These are phyloP conservation scores for Apiospora malaysiana DNA, from an alignment of 2,329 filamentous ascomycete species.

Conservation along the genomic window DNA sequence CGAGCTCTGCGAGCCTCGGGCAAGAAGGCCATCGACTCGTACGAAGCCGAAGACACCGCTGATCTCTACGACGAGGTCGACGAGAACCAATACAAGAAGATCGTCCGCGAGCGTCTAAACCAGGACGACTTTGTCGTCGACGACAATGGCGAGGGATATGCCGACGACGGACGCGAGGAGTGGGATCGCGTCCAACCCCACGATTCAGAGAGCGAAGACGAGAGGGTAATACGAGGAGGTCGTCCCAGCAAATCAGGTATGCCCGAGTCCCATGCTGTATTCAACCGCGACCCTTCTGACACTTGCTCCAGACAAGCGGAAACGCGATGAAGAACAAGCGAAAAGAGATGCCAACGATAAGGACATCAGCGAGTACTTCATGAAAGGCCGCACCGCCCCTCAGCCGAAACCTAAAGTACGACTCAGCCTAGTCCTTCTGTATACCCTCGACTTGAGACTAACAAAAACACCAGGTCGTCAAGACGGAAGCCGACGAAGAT, in stretches of 20 bases:
- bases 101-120: slow-evolving; percentile 86
- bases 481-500: slow-evolving; percentile 85
- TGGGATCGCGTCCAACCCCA: slow-evolving; percentile 76
- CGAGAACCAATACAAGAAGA: slow-evolving; percentile 96
- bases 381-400: slow-evolving; percentile 69
- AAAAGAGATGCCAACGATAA: slow-evolving; percentile 87
- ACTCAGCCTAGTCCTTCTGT: background rate
- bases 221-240: slow-evolving; percentile 53
- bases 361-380: slow-evolving; percentile 95
- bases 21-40: slow-evolving; percentile 88
- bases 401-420: slow-evolving; percentile 82
- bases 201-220: slow-evolving; percentile 78
- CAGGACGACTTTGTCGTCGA: slow-evolving; percentile 98
- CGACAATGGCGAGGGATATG: slow-evolving; percentile 96
- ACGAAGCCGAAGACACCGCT: slow-evolving; percentile 83
- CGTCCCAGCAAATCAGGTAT: slow-evolving; percentile 58
- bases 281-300: slow-evolving; percentile 22
- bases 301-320: slow-evolving; percentile 72
- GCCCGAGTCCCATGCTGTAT: background rate
- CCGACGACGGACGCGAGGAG: slow-evolving; percentile 94
- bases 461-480: slow-evolving; percentile 60
- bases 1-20: slow-evolving; percentile 83
- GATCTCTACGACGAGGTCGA: slow-evolving; percentile 95
- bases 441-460: background rate
- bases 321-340: slow-evolving; percentile 84